Conservation (phyloP, 2,329 filamentous ascomycete genomes). For the Leptographium radiaticola region DNA sequence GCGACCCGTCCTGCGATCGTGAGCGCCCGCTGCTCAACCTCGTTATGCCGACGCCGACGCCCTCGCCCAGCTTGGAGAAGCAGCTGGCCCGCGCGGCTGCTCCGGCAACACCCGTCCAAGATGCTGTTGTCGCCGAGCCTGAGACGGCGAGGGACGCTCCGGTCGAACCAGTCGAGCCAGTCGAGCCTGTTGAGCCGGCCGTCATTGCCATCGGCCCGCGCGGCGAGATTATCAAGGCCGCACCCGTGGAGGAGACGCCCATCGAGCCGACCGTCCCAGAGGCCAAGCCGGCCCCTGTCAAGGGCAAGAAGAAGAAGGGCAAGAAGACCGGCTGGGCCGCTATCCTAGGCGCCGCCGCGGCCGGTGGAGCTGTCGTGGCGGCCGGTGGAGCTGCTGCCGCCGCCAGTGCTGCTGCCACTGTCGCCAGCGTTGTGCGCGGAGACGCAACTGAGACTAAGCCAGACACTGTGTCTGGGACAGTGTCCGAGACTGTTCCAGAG, state of each 20-base stretch:
- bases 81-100: constrained; percentile 15
- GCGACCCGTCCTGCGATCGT: constrained; percentile 41
- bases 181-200: not conserved
- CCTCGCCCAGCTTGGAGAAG: constrained; percentile 35
- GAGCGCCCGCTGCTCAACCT: constrained; percentile 47
- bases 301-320: not conserved
- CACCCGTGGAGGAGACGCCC: constrained; percentile 10
- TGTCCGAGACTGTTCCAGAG: no score
- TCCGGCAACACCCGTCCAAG: not conserved
- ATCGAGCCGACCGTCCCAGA: not conserved
- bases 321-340: constrained; percentile 37
- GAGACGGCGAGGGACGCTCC: not conserved
- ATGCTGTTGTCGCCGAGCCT: not conserved
- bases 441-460: not conserved
- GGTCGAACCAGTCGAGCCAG: no score
- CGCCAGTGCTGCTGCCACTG: constrained; percentile 3
- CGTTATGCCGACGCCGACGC: constrained; percentile 44
- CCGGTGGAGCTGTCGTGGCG: constrained; percentile 19
- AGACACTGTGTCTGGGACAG: no score
- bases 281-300: constrained; percentile 6
- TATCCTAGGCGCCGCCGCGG: constrained; percentile 34
- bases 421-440: not conserved
- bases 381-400: constrained; percentile 15
- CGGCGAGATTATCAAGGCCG: constrained; percentile 26
- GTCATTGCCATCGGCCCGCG: constrained; percentile 15